Conservation (phyloP, 495 filamentous ascomycete genomes). For the Hypoxylon lienhwacheense region DNA sequence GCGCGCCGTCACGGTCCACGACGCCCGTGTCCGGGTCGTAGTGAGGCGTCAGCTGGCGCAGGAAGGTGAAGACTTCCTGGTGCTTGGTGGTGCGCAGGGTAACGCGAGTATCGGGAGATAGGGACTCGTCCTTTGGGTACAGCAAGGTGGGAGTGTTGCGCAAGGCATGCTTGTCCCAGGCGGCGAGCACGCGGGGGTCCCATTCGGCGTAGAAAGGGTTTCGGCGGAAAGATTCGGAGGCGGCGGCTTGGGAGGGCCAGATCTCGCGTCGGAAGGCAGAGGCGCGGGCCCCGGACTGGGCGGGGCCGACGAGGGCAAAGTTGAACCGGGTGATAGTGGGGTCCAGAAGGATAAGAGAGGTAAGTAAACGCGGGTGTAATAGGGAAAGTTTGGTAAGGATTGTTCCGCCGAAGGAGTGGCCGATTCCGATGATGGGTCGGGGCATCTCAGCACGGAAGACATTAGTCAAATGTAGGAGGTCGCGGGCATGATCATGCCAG, state of each 20-base stretch:
- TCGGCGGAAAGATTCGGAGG: constrained; percentile 59
- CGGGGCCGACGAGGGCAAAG: constrained; percentile 38
- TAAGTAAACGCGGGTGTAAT: constrained; percentile 80
- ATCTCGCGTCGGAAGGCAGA: constrained; percentile 68
- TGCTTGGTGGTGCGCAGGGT: constrained; percentile 66
- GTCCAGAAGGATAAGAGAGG: constrained; percentile 76
- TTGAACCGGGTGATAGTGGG: constrained; percentile 67
- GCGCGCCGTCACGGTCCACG: constrained; percentile 35
- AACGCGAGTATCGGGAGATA: constrained; percentile 35
- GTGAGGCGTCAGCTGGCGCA: constrained; percentile 44
- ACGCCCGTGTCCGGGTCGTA: constrained; percentile 11
- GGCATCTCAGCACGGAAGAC: constrained; percentile 80
- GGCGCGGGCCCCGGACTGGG: constrained; percentile 49
- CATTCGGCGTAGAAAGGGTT: constrained; percentile 70
- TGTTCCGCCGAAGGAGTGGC: constrained; percentile 85
- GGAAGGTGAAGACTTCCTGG: constrained; percentile 60
- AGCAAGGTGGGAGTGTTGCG: constrained; percentile 62
- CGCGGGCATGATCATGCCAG: constrained; percentile 86
- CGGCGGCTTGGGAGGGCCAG: constrained; percentile 69
- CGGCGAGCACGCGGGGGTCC: constrained; percentile 71
- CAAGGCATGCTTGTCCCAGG: constrained; percentile 66
- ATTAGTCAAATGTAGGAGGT: constrained; percentile 87
- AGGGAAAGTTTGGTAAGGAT: constrained; percentile 65
- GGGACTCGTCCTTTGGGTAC: constrained; percentile 50
- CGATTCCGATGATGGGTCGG: constrained; percentile 83